These are phyloP conservation scores for Olyra latifolia DNA, from an alignment of 176 grass and related monocot genomes.

Conservation along the genomic window DNA sequence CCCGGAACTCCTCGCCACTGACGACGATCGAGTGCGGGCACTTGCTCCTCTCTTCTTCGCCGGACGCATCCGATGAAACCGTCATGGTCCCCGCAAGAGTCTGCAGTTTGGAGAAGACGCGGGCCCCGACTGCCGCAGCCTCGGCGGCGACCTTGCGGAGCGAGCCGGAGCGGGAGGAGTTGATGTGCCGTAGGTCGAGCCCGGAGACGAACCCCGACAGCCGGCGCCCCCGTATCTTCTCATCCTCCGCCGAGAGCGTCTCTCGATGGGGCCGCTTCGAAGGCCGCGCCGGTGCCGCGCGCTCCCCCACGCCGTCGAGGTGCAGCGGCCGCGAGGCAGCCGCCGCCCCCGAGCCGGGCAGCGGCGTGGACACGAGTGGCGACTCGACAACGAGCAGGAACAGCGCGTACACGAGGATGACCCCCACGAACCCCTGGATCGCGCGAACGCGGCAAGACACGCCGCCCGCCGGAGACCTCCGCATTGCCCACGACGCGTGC, in stretches of 20 bases:
- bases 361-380: slow-evolving; percentile 31
- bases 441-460: slow-evolving; percentile 34
- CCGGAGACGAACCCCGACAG: slow-evolving; percentile 51
- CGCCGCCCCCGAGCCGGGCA: not conserved
- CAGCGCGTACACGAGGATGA: slow-evolving; percentile 50
- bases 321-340: slow-evolving; percentile 20
- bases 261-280: slow-evolving; percentile 39
- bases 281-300: slow-evolving; percentile 32
- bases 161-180: slow-evolving; percentile 45
- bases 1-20: slow-evolving; percentile 50
- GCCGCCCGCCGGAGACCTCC: slow-evolving; percentile 44
- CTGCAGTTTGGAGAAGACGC: slow-evolving; percentile 52
- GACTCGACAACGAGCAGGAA: slow-evolving; percentile 52
- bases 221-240: not conserved
- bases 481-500: slow-evolving; percentile 40
- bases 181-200: slow-evolving; percentile 60
- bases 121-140: slow-evolving; percentile 58
- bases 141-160: slow-evolving; percentile 67
- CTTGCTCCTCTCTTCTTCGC: slow-evolving; percentile 38
- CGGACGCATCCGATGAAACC: not conserved
- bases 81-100: not conserved
- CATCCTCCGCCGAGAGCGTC: slow-evolving; percentile 32
- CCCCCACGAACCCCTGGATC: slow-evolving; percentile 44
- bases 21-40: slow-evolving; percentile 89
- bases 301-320: slow-evolving; percentile 18